Evolutionary conservation across 2,329 filamentous ascomycete species (phyloP), one percentile per base, ranked within the genome.

Genomic region (Cladosporium oxysporum): DNA sequence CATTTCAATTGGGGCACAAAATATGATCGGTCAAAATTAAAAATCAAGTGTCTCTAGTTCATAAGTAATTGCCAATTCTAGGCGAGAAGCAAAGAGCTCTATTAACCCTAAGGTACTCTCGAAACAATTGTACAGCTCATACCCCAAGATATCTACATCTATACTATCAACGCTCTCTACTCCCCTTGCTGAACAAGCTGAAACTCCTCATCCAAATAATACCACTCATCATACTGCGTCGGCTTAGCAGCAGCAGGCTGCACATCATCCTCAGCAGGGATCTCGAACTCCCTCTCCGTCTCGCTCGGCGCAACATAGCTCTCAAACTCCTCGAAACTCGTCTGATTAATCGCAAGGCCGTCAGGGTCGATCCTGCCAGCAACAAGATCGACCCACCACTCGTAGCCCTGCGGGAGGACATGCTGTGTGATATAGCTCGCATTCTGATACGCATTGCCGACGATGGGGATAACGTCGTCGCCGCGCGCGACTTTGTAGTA

Each of bases 401-500:
- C 95, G 75, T 88, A 88, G 80, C 95, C 98, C 86, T 99, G 95
- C 73, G 90, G 91, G 79, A 99, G 88, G 76, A 99, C 91, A 70
- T 98, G 95, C 80, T 90, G 90, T 80, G 95, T 95, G 81, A 98
- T 97, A 90, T 91, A 92, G 89, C 93, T 96, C 89, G 99, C 99
- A 90, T 99, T 99, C 91, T 94, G 98, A 87, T 99, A 95, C 85
- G 95, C 95, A 67, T 93, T 97, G 87, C 99, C 99, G 76, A 95
- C 95, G 79, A 99, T 98, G 85, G 98, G 95, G 89, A 99, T 99
- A 90, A 98, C 95, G 76, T 94, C 93, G 92, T 98, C 99, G 87
- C 95, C 95, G 79, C 99, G 95, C 79, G 95, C 95, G 83, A 99
- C 98, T 88, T 99, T 99, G 91, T 99, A 99, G 88, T 99, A 98